These are phyloP conservation scores for Xylariaceae sp. DNA, from an alignment of 2,329 filamentous ascomycete genomes.

Conservation along the genomic window DNA sequence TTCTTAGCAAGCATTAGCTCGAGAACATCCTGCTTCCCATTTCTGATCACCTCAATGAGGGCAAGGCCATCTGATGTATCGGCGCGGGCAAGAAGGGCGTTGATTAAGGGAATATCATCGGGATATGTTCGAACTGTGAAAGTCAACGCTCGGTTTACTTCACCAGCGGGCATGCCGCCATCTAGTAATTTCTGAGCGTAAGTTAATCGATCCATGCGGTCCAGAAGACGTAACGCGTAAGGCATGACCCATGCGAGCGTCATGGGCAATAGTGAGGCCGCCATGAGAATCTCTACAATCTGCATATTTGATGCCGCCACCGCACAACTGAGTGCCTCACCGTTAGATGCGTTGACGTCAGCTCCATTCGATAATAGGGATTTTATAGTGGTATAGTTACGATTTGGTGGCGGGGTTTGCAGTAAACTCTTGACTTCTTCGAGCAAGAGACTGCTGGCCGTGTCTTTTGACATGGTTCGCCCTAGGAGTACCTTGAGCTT, in stretches of 20 bases:
- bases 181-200: slow-evolving; percentile 49
- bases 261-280: slow-evolving; percentile 37
- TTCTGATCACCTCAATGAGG: slow-evolving; percentile 43
- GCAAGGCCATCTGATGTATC: slow-evolving; percentile 50
- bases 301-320: slow-evolving; percentile 43
- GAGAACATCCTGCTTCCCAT: slow-evolving; percentile 44
- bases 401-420: slow-evolving; percentile 35
- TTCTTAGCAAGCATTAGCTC: slow-evolving; percentile 42
- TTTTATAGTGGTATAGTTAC: slow-evolving; percentile 43
- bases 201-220: slow-evolving; percentile 48
- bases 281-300: slow-evolving; percentile 48
- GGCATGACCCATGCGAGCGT: slow-evolving; percentile 50
- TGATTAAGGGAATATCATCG: slow-evolving; percentile 47
- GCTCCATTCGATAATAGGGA: slow-evolving; percentile 49
- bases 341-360: slow-evolving; percentile 51
- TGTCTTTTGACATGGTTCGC: slow-evolving; percentile 41
- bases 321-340: slow-evolving; percentile 48
- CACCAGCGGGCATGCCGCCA: slow-evolving; percentile 44
- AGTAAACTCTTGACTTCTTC: slow-evolving; percentile 48
- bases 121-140: slow-evolving; percentile 48
- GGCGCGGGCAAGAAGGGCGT: slow-evolving; percentile 42
- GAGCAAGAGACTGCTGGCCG: slow-evolving; percentile 44
- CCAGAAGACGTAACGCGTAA: slow-evolving; percentile 47
- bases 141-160: slow-evolving; percentile 49
- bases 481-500: slow-evolving; percentile 48